Base-by-base conservation (phyloP, 208 protist species). In the Leishmania turanica region DNA sequence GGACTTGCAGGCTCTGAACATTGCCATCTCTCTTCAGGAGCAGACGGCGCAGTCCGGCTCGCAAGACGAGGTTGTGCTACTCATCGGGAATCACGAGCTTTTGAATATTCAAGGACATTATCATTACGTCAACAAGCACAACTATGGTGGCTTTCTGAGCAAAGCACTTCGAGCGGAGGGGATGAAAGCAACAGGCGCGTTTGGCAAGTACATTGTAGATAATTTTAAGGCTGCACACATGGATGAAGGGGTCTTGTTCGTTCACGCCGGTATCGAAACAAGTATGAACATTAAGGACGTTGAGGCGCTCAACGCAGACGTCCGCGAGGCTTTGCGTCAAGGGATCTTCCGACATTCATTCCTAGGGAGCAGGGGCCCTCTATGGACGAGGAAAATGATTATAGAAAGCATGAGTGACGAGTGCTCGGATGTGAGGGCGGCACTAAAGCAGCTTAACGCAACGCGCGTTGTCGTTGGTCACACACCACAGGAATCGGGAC, bases 61-160 rank as follows among this genome's bases (percentile, higher is more conserved):
- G 17, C 7, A 76, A 24, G 93, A 94, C 76, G 88, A 91, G 72
- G 84, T 98, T 13, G 84, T 96, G 34, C 65, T 93, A 13, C 74
- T 98, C 51, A 73, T 98, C 45, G 95, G 95, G 47, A 98, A 98
- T 84, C 95, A 98, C 80, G 93, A 98, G 77, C 74, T 97, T 60
- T 84, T 98, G 76, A 97, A 97, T 72, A 72, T 98, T 75, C 85
- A 94, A 71, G 89, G 89, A 19, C 53, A 89, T 40, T 91, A 90
- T 75, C 80, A 91, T 75, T 96, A 95, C 74, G 93, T 97, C 42
- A 85, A 97, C 80, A 79, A 73, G 15, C 56, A 84, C 15, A 77
- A 83, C 49, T 88, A 92, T 70, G 88, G 88, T 64, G 90, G 90
- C 13, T 95, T 95, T 90, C 71, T 83, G 47, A 89, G 76, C 19